Evolutionary conservation across 2,329 filamentous ascomycete species (phyloP), one percentile per base, ranked within the genome.

Genomic region (Aspergillus aculeatus): DNA sequence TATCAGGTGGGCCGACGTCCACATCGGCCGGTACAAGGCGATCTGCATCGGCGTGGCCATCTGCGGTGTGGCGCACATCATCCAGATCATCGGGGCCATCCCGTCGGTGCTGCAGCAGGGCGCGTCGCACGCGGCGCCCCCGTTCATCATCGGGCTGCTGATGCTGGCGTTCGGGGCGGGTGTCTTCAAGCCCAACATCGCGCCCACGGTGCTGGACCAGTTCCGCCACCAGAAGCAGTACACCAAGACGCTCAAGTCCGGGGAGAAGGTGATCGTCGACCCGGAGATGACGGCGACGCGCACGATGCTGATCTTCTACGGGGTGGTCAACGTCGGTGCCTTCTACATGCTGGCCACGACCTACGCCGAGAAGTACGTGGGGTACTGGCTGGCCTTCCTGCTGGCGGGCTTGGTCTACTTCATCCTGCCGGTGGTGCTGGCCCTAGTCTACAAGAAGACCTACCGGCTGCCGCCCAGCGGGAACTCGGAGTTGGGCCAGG

Each of bases 231-330:
- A 66, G 61, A 74, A 72, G 31, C 68, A 75, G 4, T 79, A 79
- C 57, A 74, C 76, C 19, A 78, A 77, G 62, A 74, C 73, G 1
- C 72, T 82, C 6, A 72, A 76, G 57, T 75, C 71, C 11, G 80
- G 80, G 1, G 79, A 81, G 62, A 75, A 73, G 58, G 78, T 80
- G 31, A 76, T 82, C 31, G 76, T 82, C 16, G 80, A 82, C 54
- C 80, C 80, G 0, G 79, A 80, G 62, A 70, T 73, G 2, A 82
- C 80, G 0, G 70, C 78, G 2, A 74, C 71, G 26, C 68, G 75
- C 4, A 69, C 71, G 9, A 71, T 73, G 69, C 62, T 77, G 0
- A 63, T 73, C 19, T 78, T 77, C 60, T 78, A 77, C 48, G 65
- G 66, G 0, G 65, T 72, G 14, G 61, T 72, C 16, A 72, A 72